Base-by-base conservation (phyloP, 345 rosid species). In the Aquilaria sinensis region DNA sequence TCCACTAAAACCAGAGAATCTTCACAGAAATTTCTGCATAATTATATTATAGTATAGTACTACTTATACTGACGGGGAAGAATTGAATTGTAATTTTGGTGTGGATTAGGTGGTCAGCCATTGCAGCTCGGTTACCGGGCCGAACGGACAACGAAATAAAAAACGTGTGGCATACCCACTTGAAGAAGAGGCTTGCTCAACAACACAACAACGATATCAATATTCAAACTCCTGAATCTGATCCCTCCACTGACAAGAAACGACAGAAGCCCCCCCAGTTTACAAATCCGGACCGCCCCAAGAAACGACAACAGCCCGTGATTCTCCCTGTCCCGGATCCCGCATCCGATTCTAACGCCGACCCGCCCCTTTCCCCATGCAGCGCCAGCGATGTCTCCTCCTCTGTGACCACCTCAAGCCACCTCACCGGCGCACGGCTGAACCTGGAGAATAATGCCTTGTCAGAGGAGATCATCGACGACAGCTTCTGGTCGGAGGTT, bases 111-210 rank as follows among this genome's bases (percentile, higher is more conserved):
- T 89, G 96, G 96, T 86, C 96, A 33, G 83, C 94, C 31, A 89
- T 89, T 34, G 96, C 96, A 57, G 91, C 91, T 31, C 75, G 64
- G 53, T 72, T 89, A 56, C 96, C 91, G 6, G 96, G 94, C 67
- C 62, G 96, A 47, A 89, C 96, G 1, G 96, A 89, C 85, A 89
- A 89, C 11, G 92, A 86, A 73, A 89, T 89, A 11, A 89, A 89
- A 70, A 89, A 89, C 33, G 90, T 86, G 29, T 89, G 96, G 96
- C 86, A 89, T 58, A 89, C 91, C 60, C 87, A 85, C 69, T 68
- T 89, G 72, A 89, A 86, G 71, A 89, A 89, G 70, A 77, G 86
- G 59, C 58, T 82, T 23, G 23, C 23, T 23, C 23, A 23, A 23
- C 23, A 23, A 23, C 23, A 23, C 23, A 23, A 23, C 23, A 23